These are phyloP conservation scores for Schwanniomyces yamadae DNA, from an alignment of 805 yeast genomes.

Conservation along the genomic window DNA sequence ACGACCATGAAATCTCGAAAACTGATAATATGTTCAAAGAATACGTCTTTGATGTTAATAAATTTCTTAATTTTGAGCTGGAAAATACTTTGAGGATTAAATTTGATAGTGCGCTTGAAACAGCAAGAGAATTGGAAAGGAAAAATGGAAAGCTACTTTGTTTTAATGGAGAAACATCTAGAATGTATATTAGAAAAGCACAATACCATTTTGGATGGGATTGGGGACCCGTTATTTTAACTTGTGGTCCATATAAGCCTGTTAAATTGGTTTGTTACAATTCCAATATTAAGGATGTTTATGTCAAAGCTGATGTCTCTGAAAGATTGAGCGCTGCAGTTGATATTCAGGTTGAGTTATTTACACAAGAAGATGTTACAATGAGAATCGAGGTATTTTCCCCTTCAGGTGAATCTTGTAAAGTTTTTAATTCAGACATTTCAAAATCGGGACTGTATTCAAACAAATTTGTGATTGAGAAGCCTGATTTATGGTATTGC, in stretches of 20 bases:
- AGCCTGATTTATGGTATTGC: slow-evolving; percentile 44
- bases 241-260: slow-evolving; percentile 46
- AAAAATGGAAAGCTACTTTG: slow-evolving; percentile 25
- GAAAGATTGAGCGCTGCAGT: slow-evolving; percentile 9
- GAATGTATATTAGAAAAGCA: slow-evolving; percentile 49
- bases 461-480: slow-evolving; percentile 12
- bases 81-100: slow-evolving; percentile 31
- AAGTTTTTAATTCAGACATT: background rate
- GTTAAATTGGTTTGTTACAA: slow-evolving; percentile 25
- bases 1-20: slow-evolving; percentile 31
- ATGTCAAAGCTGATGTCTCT: slow-evolving; percentile 11
- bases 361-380: slow-evolving; percentile 3
- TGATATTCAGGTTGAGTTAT: slow-evolving; percentile 4
- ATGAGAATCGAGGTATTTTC: slow-evolving; percentile 10
- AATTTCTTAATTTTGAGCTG: slow-evolving; percentile 11
- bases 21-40: slow-evolving; percentile 46
- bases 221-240: slow-evolving; percentile 50
- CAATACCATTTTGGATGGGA: slow-evolving; percentile 61
- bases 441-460: background rate
- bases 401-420: slow-evolving; percentile 12
- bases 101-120: slow-evolving; percentile 38
- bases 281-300: slow-evolving; percentile 15
- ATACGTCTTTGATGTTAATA: slow-evolving; percentile 28
- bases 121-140: slow-evolving; percentile 32
- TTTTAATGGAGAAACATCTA: slow-evolving; percentile 44